A percentile compares a stretch with the other conserved stretches of the same genome.
Evolutionary conservation across 345 rosid species (phyloP).

Genomic region (Corymbia maculata): DNA sequence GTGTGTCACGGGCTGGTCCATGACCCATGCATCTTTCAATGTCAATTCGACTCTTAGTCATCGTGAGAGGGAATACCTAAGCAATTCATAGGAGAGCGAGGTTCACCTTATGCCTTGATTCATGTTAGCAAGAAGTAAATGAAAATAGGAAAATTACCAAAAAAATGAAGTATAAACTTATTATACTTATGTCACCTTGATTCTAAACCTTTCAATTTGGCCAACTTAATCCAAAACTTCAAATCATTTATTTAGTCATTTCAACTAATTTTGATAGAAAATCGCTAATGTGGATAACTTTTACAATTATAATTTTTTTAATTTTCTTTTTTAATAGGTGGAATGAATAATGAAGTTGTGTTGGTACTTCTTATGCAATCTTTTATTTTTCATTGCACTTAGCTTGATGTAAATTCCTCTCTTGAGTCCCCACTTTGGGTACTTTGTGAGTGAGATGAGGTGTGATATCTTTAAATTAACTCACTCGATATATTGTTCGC

Average conservation of each 20-base stretch:
- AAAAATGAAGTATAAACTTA: no score
- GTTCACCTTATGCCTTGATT: background rate
- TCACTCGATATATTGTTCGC: no score
- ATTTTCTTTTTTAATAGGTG: background rate
- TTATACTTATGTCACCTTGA: no score
- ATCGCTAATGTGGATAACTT: no score
- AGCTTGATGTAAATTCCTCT: background rate
- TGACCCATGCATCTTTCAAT: background rate
- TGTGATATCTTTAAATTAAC: no score
- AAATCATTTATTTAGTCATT: no score
- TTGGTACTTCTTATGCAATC: background rate
- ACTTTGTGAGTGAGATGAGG: background rate
- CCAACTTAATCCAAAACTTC: no score
- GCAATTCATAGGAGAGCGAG: background rate
- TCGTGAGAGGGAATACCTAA: background rate
- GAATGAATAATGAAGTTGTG: background rate
- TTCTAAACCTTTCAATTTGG: background rate
- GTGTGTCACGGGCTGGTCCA: background rate
- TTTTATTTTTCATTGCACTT: background rate
- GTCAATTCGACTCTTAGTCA: no score
- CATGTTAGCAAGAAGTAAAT: background rate
- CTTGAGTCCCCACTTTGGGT: background rate
- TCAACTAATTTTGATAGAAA: accelerated
- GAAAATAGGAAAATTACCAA: no score
- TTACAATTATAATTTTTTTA: no score